Percentiles rank a stretch among this genome's conserved stretches.
These are phyloP conservation scores for Talaromyces sp. DNA, from an alignment of 2,329 filamentous ascomycete genomes.

Conservation along the genomic window DNA sequence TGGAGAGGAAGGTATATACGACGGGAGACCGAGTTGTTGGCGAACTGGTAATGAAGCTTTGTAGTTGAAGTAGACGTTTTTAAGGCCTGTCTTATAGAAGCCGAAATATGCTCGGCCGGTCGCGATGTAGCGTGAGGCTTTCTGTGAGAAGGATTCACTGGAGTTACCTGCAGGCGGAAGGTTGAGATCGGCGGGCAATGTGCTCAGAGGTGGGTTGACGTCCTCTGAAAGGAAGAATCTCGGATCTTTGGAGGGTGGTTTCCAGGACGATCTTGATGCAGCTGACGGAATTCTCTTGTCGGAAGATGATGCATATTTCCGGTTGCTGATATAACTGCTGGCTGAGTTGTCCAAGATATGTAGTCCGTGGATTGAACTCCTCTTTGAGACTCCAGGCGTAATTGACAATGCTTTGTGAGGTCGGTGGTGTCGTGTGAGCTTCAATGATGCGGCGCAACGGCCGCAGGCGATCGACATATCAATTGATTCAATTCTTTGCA, in stretches of 20 bases:
- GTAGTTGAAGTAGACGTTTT: constrained; percentile 68
- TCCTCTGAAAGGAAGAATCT: constrained; percentile 15
- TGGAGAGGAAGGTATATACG: constrained; percentile 35
- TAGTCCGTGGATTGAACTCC: not conserved
- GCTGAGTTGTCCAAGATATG: not conserved
- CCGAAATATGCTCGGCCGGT: constrained; percentile 71
- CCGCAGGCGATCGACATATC: constrained; percentile 19
- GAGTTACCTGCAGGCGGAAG: constrained; percentile 55
- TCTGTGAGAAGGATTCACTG: constrained; percentile 20
- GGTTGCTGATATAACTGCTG: not conserved
- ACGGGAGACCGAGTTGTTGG: constrained; percentile 29
- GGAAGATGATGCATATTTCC: constrained; percentile 4
- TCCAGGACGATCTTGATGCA: not conserved
- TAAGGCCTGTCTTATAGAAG: constrained; percentile 87
- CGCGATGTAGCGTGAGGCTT: not conserved
- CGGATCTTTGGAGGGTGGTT: not conserved
- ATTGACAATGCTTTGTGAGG: not conserved
- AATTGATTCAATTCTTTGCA: not conserved
- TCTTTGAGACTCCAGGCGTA: not conserved
- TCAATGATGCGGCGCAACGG: constrained; percentile 16
- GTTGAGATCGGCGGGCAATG: constrained; percentile 66
- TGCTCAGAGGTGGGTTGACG: constrained; percentile 70
- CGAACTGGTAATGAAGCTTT: constrained; percentile 34
- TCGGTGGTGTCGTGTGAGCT: constrained; percentile 3
- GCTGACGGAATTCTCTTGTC: not conserved